phyloP scores from a whole-genome alignment of 1,139 yeast species.

The Kodamaea suecica region DNA sequence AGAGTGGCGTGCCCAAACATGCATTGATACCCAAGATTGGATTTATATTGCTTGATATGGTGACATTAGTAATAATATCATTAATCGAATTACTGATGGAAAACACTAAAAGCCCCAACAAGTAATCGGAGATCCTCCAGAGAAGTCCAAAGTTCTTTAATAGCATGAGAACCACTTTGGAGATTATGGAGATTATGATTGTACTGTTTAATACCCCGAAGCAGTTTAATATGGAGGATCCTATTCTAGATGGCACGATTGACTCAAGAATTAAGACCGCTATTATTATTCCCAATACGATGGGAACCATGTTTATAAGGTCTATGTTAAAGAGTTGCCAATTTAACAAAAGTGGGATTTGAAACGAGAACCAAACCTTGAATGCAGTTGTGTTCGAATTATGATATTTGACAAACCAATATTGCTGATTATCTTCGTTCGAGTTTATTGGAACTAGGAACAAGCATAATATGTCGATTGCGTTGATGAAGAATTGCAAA shows the following conservation, averaged over 20 bases:
- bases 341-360: slow-evolving; percentile 19
- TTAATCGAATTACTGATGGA: slow-evolving; percentile 40
- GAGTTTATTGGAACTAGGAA: slow-evolving; percentile 21
- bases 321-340: slow-evolving; percentile 17
- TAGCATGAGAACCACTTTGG: slow-evolving; percentile 22
- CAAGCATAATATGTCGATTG: slow-evolving; percentile 20
- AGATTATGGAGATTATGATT: slow-evolving; percentile 28
- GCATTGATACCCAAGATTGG: slow-evolving; percentile 41
- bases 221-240: slow-evolving; percentile 13
- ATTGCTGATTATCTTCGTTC: slow-evolving; percentile 5
- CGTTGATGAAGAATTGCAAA: slow-evolving; percentile 15
- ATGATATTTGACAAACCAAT: slow-evolving; percentile 7
- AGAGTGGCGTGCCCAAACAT: slow-evolving; percentile 43
- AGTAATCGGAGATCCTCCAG: slow-evolving; percentile 36
- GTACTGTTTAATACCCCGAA: slow-evolving; percentile 29
- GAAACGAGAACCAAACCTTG: slow-evolving; percentile 22
- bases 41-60: slow-evolving; percentile 32
- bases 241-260: slow-evolving; percentile 3
- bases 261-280: slow-evolving; percentile 5
- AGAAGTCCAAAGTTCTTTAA: slow-evolving; percentile 40
- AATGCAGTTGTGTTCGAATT: slow-evolving; percentile 4
- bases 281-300: slow-evolving; percentile 7
- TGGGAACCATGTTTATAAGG: slow-evolving; percentile 9
- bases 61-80: slow-evolving; percentile 41
- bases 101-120: slow-evolving; percentile 40